Evolutionary conservation across 495 filamentous ascomycete species (phyloP), one percentile per base, ranked within the genome.

Genomic region (Parathielavia hyrcaniae): DNA sequence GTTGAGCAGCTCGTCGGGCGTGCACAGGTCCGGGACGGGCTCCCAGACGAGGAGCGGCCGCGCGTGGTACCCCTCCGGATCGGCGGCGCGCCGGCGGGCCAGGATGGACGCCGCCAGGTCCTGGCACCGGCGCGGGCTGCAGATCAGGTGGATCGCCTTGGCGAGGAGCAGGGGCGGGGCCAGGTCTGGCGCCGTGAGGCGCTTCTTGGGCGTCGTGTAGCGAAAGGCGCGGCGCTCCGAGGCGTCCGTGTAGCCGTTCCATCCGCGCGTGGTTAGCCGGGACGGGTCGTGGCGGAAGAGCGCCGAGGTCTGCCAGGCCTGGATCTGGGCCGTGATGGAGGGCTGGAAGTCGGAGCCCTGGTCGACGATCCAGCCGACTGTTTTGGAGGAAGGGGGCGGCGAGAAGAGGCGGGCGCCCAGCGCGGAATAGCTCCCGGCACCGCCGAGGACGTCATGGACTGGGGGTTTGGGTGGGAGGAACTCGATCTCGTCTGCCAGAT

Each of bases 361-460:
- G 72, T 98, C 93, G 35, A 98, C 83, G 57, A 97, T 87, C 90
- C 91, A 96, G 59, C 89, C 91, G 22, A 96, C 81, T 1, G 77
- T 71, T 10, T 61, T 64, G 43, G 85, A 81, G 14, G 71, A 64
- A 14, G 83, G 79, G 17, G 82, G 75, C 6, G 84, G 83, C 2
- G 87, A 87, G 68, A 96, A 88, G 38, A 98, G 74, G 41, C 93
- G 89, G 5, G 93, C 93, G 13, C 93, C 93, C 19, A 97, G 73
- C 13, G 91, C 87, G 1, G 87, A 84, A 69, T 89, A 98, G 16
- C 90, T 77, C 14, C 90, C 93, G 39, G 86, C 93, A 9, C 93
- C 93, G 32, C 93, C 93, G 20, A 93, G 75, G 43, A 96, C 77
- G 61, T 93, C 80, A 58, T 76, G 80, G 30, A 83, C 83, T 19